Evolutionary conservation across 257 asterid species (phyloP).

Genomic region (Thymus quinquecostatus): DNA sequence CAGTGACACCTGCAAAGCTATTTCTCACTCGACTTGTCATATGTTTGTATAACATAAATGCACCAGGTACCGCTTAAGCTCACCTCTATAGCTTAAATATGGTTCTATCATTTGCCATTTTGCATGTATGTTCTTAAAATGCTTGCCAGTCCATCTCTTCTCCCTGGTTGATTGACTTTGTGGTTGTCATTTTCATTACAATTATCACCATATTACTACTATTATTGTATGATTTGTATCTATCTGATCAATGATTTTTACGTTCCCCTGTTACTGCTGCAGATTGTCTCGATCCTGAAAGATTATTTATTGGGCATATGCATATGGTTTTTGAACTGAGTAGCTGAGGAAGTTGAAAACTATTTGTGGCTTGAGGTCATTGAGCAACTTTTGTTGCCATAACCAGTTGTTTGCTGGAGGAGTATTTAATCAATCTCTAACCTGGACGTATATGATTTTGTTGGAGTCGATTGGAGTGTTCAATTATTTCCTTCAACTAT

Average conservation of each 20-base stretch:
- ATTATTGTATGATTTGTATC: background rate
- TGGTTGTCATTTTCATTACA: too few species aligned
- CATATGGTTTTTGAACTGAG: slow-evolving; percentile 20
- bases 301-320: slow-evolving; percentile 12
- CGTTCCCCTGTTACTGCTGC: slow-evolving; percentile 13
- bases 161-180: too few species aligned
- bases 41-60: too few species aligned
- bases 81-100: background rate
- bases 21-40: background rate
- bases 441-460: slow-evolving; percentile 24
- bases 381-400: slow-evolving; percentile 19
- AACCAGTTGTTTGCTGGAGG: slow-evolving; percentile 16
- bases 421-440: slow-evolving; percentile 1
- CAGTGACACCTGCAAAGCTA: too few species aligned
- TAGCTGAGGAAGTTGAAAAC: slow-evolving; percentile 13
- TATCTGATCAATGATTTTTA: slow-evolving; percentile 15
- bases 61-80: background rate
- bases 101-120: background rate
- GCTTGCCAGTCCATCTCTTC: background rate
- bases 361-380: background rate
- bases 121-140: background rate
- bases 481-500: slow-evolving; percentile 5
- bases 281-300: slow-evolving; percentile 33
- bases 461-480: slow-evolving; percentile 13
- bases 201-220: too few species aligned